Percentiles rank a stretch among this genome's conserved stretches.
Conservation (phyloP, 2,329 filamentous ascomycete genomes). For the Colletotrichum paranaense region DNA sequence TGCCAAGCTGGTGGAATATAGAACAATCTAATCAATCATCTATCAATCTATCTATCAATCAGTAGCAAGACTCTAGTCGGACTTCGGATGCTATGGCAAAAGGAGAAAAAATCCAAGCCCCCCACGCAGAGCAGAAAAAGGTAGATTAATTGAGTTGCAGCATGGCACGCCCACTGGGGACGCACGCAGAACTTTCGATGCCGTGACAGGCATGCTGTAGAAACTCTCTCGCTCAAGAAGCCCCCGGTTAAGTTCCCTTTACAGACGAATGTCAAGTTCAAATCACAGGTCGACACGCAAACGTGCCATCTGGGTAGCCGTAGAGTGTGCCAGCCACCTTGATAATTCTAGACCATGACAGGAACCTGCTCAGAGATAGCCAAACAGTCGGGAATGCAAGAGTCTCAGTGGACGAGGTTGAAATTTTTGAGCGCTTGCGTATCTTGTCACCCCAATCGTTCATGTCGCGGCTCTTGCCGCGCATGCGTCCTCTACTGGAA, state of each 20-base stretch:
- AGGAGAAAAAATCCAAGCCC: neutral
- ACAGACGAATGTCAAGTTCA: neutral
- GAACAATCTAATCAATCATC: too few species aligned
- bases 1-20: conserved; percentile 17
- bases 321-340: neutral
- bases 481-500: conserved; percentile 4
- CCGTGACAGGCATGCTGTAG: neutral
- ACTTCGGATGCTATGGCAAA: neutral
- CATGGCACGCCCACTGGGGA: neutral
- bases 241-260: neutral
- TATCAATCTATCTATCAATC: too few species aligned
- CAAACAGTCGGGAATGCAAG: conserved; percentile 5
- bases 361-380: neutral
- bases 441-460: neutral
- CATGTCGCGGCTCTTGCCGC: neutral
- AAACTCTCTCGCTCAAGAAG: neutral
- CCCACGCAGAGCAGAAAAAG: conserved; percentile 21
- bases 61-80: neutral
- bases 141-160: neutral
- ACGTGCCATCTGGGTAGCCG: neutral
- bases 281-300: conserved; percentile 14
- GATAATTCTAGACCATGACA: neutral
- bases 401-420: conserved; percentile 9
- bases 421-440: conserved; percentile 8
- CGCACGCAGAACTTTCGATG: neutral